Conservation (phyloP, 2,329 filamentous ascomycete genomes). For the Pseudogymnoascus sp. region DNA sequence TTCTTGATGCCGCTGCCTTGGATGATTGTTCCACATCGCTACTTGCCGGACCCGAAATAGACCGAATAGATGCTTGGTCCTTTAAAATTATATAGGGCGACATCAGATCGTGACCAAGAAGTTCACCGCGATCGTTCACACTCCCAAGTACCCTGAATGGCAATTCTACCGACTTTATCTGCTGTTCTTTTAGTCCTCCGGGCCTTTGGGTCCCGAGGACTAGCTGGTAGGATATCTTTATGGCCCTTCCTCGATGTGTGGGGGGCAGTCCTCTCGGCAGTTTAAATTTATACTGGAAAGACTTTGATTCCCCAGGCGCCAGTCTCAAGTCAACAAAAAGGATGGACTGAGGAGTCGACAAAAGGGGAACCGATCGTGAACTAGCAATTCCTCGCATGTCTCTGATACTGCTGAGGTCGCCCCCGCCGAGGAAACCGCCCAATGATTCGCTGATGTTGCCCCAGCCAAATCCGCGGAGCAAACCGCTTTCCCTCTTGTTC, state of each 20-base stretch:
- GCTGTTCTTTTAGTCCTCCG: conserved; percentile 69
- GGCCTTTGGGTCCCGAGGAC: conserved; percentile 87
- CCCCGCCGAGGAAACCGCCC: conserved; percentile 76
- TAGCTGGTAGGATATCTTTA: conserved; percentile 88
- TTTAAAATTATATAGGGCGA: conserved; percentile 83
- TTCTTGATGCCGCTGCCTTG: conserved; percentile 19
- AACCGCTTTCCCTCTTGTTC: conserved; percentile 65
- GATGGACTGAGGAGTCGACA: conserved; percentile 94
- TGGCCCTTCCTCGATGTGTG: conserved; percentile 81
- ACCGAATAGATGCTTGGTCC: conserved; percentile 56
- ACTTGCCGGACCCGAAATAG: conserved; percentile 19
- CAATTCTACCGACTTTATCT: conserved; percentile 82
- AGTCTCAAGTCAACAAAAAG: conserved; percentile 89
- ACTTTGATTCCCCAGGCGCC: conserved; percentile 78
- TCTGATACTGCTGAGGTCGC: conserved; percentile 85
- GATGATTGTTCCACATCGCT: conserved; percentile 17
- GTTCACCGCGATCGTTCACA: conserved; percentile 80
- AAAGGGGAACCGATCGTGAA: conserved; percentile 77
- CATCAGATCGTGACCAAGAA: conserved; percentile 90
- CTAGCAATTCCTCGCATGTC: conserved; percentile 88
- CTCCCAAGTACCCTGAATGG: conserved; percentile 91
- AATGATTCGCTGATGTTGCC: conserved; percentile 80
- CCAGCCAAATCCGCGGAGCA: conserved; percentile 83
- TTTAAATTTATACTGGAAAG: conserved; percentile 79
- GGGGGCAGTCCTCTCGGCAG: conserved; percentile 86